Conservation (phyloP, 2,329 filamentous ascomycete genomes). For the Talaromyces sp. region DNA sequence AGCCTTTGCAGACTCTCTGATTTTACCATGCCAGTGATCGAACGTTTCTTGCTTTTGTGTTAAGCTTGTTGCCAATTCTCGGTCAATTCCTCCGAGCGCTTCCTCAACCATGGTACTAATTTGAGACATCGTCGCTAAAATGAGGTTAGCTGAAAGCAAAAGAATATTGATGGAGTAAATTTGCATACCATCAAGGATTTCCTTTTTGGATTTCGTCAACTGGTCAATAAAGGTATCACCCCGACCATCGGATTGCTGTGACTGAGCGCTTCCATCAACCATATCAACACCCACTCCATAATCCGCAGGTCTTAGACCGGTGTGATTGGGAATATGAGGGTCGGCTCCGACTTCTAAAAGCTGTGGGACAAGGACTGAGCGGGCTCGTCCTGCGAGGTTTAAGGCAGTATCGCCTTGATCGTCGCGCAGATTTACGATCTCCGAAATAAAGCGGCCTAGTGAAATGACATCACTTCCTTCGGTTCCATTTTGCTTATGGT, state of each 20-base stretch:
- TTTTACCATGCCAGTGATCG: slow-evolving; percentile 76
- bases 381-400: slow-evolving; percentile 89
- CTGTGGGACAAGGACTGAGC: slow-evolving; percentile 97
- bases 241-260: slow-evolving; percentile 49
- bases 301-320: slow-evolving; percentile 85
- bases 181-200: slow-evolving; percentile 47
- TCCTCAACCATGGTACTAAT: slow-evolving; percentile 71
- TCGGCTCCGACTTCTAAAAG: slow-evolving; percentile 93
- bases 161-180: not conserved
- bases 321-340: slow-evolving; percentile 86
- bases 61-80: slow-evolving; percentile 78
- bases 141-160: slow-evolving; percentile 37
- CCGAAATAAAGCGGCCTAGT: slow-evolving; percentile 89
- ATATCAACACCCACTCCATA: slow-evolving; percentile 83
- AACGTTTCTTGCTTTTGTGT: slow-evolving; percentile 81
- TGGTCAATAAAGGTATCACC: slow-evolving; percentile 48
- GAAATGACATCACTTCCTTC: slow-evolving; percentile 68
- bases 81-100: slow-evolving; percentile 76
- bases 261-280: slow-evolving; percentile 51
- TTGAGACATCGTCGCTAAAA: slow-evolving; percentile 41
- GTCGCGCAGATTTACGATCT: slow-evolving; percentile 95
- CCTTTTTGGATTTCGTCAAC: slow-evolving; percentile 49
- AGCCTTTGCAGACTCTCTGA: slow-evolving; percentile 77
- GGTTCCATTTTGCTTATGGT: slow-evolving; percentile 29
- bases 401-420: slow-evolving; percentile 92